Percentiles rank a stretch among this genome's conserved stretches.
Evolutionary conservation across 2,329 filamentous ascomycete species (phyloP).

Genomic region (Sporothrix luriei): DNA sequence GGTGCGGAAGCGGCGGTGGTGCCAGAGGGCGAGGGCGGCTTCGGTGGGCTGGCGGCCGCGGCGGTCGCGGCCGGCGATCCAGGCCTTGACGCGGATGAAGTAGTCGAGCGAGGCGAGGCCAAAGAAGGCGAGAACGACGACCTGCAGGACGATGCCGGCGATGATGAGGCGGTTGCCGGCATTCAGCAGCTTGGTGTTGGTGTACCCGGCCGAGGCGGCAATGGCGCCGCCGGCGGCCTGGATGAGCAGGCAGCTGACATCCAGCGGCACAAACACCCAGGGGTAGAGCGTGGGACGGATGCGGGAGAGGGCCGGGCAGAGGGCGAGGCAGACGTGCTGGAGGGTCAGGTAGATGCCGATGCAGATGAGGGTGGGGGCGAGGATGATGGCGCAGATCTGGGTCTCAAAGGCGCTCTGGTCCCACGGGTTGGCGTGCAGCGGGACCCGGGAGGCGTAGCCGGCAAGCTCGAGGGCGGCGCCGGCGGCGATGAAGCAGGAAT

Average conservation of each 20-base stretch:
- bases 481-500: constrained; percentile 52
- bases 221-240: constrained; percentile 62
- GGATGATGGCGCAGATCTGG: constrained; percentile 62
- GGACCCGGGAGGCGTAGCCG: constrained; percentile 57
- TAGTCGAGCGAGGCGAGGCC: constrained; percentile 52
- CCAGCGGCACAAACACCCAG: constrained; percentile 61
- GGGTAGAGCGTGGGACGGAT: constrained; percentile 57
- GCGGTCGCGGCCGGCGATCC: constrained; percentile 41
- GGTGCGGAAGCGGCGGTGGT: constrained; percentile 47
- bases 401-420: constrained; percentile 57
- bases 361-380: constrained; percentile 63
- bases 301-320: constrained; percentile 55
- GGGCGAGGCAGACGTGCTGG: constrained; percentile 58
- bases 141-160: constrained; percentile 58
- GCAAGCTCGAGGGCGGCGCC: constrained; percentile 57
- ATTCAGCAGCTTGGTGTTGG: constrained; percentile 46
- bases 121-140: constrained; percentile 53
- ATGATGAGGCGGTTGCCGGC: constrained; percentile 57
- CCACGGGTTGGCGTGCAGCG: constrained; percentile 59
- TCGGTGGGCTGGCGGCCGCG: constrained; percentile 19
- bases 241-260: constrained; percentile 60
- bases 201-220: constrained; percentile 51
- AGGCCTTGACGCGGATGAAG: constrained; percentile 47
- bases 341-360: constrained; percentile 66
- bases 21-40: constrained; percentile 47